Conservation (phyloP, 2,329 filamentous ascomycete species). For the Fusarium anthophilum region DNA sequence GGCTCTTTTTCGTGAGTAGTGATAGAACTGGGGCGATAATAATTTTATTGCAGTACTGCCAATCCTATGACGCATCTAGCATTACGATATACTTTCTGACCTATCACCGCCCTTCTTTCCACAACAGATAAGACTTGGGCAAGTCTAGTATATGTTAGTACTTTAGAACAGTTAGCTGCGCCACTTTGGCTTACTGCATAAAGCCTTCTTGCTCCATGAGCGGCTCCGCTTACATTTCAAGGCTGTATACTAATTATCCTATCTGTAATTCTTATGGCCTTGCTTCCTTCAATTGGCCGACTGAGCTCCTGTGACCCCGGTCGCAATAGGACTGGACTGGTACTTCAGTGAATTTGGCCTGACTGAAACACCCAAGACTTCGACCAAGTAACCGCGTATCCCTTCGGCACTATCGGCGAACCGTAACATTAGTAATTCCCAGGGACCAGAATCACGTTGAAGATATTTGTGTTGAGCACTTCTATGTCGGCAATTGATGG, state of each 20-base stretch:
- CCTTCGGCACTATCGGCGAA: neutral
- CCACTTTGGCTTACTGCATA: fast-evolving
- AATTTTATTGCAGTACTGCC: fast-evolving
- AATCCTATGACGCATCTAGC: too few species aligned
- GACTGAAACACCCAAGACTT: neutral
- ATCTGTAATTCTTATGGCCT: fast-evolving
- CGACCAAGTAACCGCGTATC: fast-evolving
- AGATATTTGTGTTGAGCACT: neutral
- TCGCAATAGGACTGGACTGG: fast-evolving
- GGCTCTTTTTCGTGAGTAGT: too few species aligned
- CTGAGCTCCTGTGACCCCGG: too few species aligned
- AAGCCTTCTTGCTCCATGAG: neutral
- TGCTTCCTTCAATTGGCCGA: neutral
- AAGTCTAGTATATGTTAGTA: neutral
- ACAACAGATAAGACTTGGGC: neutral
- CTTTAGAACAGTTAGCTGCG: too few species aligned
- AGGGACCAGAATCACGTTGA: too few species aligned
- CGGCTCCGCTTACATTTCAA: too few species aligned
- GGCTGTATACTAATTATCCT: fast-evolving
- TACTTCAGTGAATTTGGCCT: too few species aligned
- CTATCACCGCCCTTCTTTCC: too few species aligned
- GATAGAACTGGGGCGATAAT: neutral
- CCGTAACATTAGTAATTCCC: neutral
- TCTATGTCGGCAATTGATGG: neutral
- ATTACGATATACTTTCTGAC: too few species aligned